Conservation (phyloP, 805 yeast species). For the Pichia californica region DNA sequence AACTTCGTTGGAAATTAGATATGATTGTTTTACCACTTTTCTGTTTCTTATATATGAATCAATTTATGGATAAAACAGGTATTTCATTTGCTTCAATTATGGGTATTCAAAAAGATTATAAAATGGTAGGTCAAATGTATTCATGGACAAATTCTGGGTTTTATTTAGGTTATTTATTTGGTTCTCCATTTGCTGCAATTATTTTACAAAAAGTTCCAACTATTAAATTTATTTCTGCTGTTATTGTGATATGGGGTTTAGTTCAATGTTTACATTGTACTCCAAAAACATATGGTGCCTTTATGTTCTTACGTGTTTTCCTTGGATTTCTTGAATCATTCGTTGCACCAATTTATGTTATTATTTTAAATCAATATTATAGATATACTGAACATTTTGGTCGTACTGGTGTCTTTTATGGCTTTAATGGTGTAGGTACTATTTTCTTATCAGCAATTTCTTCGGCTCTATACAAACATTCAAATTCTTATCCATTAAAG, state of each 20-base stretch:
- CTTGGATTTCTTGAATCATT: constrained; percentile 30
- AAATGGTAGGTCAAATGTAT: constrained; percentile 40
- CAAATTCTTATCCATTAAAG: constrained; percentile 12
- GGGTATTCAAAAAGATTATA: constrained; percentile 35
- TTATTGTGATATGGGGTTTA: constrained; percentile 30
- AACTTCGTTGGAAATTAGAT: constrained; percentile 28
- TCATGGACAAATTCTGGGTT: constrained; percentile 38
- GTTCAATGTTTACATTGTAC: constrained; percentile 26
- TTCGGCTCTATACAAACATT: constrained; percentile 29
- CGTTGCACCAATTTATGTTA: constrained; percentile 17
- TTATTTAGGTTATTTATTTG: constrained; percentile 35
- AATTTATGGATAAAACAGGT: constrained; percentile 36
- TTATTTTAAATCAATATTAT: constrained; percentile 36
- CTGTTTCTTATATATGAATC: constrained; percentile 24
- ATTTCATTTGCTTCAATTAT: constrained; percentile 40
- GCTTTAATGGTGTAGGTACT: constrained; percentile 14
- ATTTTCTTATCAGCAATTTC: constrained; percentile 10
- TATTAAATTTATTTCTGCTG: constrained; percentile 25
- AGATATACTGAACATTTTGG: constrained; percentile 40
- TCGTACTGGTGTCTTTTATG: constrained; percentile 32
- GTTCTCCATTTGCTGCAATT: constrained; percentile 1
- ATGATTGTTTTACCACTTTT: constrained; percentile 28
- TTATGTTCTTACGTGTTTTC: constrained; percentile 29
- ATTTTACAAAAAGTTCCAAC: constrained; percentile 32
- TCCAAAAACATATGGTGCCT: constrained; percentile 28